These are phyloP conservation scores for Chaetomidium leptoderma DNA, from an alignment of 495 filamentous ascomycete genomes.

Conservation along the genomic window DNA sequence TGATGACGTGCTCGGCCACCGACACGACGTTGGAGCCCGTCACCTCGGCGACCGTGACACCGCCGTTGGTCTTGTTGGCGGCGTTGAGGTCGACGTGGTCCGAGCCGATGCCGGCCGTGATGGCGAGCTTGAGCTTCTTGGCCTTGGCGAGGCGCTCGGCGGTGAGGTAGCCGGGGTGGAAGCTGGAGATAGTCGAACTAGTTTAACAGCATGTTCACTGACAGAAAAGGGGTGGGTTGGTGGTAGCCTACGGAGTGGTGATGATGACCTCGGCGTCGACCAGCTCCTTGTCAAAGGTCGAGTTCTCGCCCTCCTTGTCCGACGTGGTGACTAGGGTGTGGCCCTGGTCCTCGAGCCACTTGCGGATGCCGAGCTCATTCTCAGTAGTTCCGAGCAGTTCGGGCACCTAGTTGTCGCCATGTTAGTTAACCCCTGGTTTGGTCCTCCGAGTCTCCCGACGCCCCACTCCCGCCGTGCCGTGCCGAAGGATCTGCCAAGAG, in stretches of 20 bases:
- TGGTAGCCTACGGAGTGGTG: constrained; percentile 92
- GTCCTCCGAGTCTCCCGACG: background rate
- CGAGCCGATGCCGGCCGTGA: constrained; percentile 96
- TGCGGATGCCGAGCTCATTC: constrained; percentile 93
- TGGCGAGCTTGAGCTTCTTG: constrained; percentile 95
- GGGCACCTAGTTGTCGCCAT: constrained; percentile 55
- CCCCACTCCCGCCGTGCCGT: constrained; percentile 15
- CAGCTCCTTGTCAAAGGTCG: constrained; percentile 88
- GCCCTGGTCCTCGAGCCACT: constrained; percentile 94
- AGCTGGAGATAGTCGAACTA: constrained; percentile 56
- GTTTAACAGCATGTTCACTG: no score
- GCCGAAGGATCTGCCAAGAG: constrained; percentile 12
- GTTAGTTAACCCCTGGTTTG: background rate
- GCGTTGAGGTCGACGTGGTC: constrained; percentile 97
- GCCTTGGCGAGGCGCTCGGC: constrained; percentile 94
- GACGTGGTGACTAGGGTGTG: constrained; percentile 96
- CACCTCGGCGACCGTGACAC: constrained; percentile 94
- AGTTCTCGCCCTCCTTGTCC: constrained; percentile 90
- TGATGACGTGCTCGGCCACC: constrained; percentile 91
- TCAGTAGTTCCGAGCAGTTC: constrained; percentile 89
- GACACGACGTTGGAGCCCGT: constrained; percentile 92
- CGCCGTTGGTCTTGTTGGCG: constrained; percentile 97
- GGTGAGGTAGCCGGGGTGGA: constrained; percentile 97
- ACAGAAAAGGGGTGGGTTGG: background rate
- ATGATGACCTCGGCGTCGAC: constrained; percentile 98